Evolutionary conservation across 2,329 filamentous ascomycete genomes (phyloP), one percentile per base, ranked within the genome.

Genomic region (Claviceps arundinis): DNA sequence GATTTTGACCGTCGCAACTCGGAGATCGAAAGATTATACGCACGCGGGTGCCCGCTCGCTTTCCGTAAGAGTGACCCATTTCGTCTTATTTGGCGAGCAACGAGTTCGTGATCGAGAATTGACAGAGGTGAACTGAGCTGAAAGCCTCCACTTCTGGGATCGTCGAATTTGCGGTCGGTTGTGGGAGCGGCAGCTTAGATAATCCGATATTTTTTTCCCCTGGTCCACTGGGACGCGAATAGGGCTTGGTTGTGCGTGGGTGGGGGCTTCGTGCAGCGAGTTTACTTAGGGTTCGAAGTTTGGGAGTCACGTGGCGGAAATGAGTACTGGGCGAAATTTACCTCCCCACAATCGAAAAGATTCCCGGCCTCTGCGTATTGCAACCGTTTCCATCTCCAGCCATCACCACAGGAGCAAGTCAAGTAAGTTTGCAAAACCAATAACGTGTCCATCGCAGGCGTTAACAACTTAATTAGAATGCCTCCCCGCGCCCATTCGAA

Each of bases 11-110:
- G 61, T 59, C 52, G 62, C 64, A 56, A 63, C 70, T 62, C 61
- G 49, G 45, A 52, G 5, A 43, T 55, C 51, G 51, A 54, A 52
- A 48, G 52, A 48, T 52, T 57, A 47, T 64, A 82, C 82, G 63
- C 82, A 86, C 82, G 75, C 87, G 85, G 74, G 87, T 91, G 75
- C 87, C 87, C 70, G 85, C 80, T 73, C 87, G 82, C 70, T 90
- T 82, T 89, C 87, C 87, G 76, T 84, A 82, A 68, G 87, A 81
- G 79, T 90, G 85, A 87, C 84, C 84, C 85, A 89, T 89, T 72
- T 77, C 81, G 80, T 74, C 76, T 74, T 65, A 73, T 76, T 71
- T 70, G 57, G 53, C 59, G 57, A 57, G 55, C 56, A 56, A 54
- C 44, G 60, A 62, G 62, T 62, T 66, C 67, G 66, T 69, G 65